Conservation (phyloP, 345 rosid species). For the Corchorus capsularis region DNA sequence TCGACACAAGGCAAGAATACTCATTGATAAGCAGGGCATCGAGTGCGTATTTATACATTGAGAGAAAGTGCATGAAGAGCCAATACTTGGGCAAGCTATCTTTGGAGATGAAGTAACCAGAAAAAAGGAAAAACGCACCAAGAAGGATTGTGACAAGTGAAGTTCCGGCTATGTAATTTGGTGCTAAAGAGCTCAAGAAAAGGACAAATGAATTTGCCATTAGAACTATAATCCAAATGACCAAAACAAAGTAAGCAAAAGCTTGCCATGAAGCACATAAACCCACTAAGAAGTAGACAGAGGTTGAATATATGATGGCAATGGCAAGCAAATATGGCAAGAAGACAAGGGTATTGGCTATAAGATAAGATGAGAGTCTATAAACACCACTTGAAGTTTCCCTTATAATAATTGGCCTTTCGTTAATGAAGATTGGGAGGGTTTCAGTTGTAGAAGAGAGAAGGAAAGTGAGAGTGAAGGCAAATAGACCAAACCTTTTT, state of each 20-base stretch:
- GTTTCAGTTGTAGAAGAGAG: constrained; percentile 95
- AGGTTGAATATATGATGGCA: constrained; percentile 62
- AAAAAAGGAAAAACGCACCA: constrained; percentile 82
- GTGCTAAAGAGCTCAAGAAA: constrained; percentile 85
- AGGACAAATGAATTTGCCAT: constrained; percentile 94
- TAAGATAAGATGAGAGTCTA: constrained; percentile 74
- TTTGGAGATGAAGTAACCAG: constrained; percentile 85
- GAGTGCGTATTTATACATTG: constrained; percentile 92
- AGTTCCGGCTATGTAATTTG: constrained; percentile 89
- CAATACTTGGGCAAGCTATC: constrained; percentile 85
- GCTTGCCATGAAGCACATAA: constrained; percentile 80
- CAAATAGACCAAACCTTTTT: constrained; percentile 83
- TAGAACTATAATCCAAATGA: constrained; percentile 74
- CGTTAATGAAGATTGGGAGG: constrained; percentile 89
- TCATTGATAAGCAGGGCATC: constrained; percentile 87
- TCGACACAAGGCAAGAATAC: constrained; percentile 69
- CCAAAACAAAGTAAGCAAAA: constrained; percentile 70
- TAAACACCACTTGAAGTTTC: constrained; percentile 88
- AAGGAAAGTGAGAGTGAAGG: constrained; percentile 92
- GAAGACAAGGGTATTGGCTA: constrained; percentile 88
- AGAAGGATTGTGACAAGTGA: constrained; percentile 72
- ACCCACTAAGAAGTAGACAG: constrained; percentile 83
- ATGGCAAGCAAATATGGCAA: constrained; percentile 73
- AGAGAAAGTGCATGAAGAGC: constrained; percentile 90
- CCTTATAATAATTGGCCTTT: constrained; percentile 72